A percentile compares a stretch with the other conserved stretches of the same genome.
These are phyloP conservation scores for Botrytis tulipae DNA, from an alignment of 2,329 filamentous ascomycete genomes.

Conservation along the genomic window DNA sequence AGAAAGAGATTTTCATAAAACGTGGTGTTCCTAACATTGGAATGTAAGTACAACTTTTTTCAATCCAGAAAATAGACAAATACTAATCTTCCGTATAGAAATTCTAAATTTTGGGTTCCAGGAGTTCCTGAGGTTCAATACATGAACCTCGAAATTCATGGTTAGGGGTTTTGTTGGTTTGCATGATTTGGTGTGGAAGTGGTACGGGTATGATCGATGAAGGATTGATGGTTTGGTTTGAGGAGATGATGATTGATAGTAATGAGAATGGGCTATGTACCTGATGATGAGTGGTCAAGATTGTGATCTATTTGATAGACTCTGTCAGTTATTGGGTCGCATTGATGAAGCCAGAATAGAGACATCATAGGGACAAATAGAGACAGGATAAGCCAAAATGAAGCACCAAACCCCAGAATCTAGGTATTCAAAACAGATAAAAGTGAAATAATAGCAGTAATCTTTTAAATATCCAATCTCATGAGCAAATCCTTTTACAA, in stretches of 20 bases:
- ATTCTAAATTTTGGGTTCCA: background rate
- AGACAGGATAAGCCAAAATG: background rate
- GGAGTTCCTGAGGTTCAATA: background rate
- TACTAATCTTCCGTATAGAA: background rate
- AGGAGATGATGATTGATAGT: background rate
- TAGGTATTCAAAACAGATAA: background rate
- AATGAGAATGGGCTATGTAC: background rate
- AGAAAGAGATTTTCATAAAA: background rate
- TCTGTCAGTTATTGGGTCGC: background rate
- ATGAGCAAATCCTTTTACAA: background rate
- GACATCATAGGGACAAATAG: too few species aligned
- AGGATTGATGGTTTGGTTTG: background rate
- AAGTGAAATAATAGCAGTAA: background rate
- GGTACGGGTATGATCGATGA: background rate
- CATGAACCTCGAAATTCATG: background rate
- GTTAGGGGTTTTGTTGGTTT: background rate
- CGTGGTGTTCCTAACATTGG: background rate
- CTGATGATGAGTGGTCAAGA: background rate
- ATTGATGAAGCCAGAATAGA: background rate
- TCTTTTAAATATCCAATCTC: background rate
- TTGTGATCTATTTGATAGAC: background rate
- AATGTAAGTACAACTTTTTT: background rate
- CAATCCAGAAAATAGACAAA: background rate
- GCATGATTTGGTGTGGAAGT: background rate
- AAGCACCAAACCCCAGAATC: background rate